Percentiles rank a stretch among this genome's conserved stretches.
Conservation (phyloP, 2,329 filamentous ascomycete genomes). For the Phaeoacremonium minimum region DNA sequence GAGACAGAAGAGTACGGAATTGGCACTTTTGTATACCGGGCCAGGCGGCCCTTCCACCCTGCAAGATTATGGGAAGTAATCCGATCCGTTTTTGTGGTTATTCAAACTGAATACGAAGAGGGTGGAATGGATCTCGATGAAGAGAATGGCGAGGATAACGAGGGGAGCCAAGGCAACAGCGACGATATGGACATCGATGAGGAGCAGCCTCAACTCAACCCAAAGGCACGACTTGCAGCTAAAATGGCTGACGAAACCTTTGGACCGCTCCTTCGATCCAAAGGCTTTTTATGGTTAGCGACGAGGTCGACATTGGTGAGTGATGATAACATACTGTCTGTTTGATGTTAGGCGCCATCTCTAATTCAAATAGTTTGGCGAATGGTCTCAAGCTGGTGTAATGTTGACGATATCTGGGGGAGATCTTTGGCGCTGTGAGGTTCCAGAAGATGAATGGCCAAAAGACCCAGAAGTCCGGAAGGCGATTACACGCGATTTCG, state of each 20-base stretch:
- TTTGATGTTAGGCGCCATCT: no score
- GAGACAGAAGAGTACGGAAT: conserved; percentile 73
- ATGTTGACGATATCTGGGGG: conserved; percentile 59
- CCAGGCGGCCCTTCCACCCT: conserved; percentile 50
- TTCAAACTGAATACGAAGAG: conserved; percentile 12
- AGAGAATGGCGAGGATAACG: conserved; percentile 22
- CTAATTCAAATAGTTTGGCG: conserved; percentile 37
- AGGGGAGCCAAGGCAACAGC: conserved; percentile 16
- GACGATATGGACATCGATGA: conserved; percentile 15
- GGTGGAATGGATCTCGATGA: conserved; percentile 22
- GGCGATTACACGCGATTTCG: conserved; percentile 44
- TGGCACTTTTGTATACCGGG: conserved; percentile 65
- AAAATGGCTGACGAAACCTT: conserved; percentile 52
- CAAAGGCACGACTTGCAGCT: conserved; percentile 43
- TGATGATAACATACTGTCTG: no score
- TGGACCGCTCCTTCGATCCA: conserved; percentile 55
- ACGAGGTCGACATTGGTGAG: conserved; percentile 45
- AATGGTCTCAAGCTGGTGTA: conserved; percentile 61
- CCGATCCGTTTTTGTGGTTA: not conserved
- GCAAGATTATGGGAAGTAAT: conserved; percentile 37
- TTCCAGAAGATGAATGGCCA: conserved; percentile 45
- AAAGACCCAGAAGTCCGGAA: conserved; percentile 43
- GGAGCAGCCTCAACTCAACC: conserved; percentile 16
- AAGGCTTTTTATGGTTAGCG: conserved; percentile 57
- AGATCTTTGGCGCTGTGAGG: conserved; percentile 54